These are phyloP conservation scores for Yarrowia sp. DNA, from an alignment of 805 yeast genomes.

Conservation along the genomic window DNA sequence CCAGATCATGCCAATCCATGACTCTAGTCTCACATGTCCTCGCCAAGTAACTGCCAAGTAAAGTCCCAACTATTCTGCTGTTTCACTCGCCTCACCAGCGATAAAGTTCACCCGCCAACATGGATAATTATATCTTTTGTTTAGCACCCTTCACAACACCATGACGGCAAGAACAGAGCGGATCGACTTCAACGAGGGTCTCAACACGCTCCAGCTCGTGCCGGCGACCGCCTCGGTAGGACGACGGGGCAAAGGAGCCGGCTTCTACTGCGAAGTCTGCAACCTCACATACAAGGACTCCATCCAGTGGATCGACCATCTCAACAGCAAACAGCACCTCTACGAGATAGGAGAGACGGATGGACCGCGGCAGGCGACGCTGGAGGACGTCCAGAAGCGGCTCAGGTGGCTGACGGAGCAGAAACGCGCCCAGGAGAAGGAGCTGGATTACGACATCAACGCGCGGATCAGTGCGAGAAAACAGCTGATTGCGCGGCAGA, in stretches of 20 bases:
- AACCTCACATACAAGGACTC: slow-evolving; percentile 79
- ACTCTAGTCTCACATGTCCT: too few relatives aligned
- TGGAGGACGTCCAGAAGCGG: slow-evolving; percentile 49
- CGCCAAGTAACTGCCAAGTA: too few relatives aligned
- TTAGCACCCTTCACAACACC: too few relatives aligned
- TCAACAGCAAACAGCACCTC: slow-evolving; percentile 66
- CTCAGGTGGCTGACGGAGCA: slow-evolving; percentile 42
- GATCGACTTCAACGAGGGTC: slow-evolving; percentile 36
- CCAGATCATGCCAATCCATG: too few relatives aligned
- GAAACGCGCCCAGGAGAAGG: slow-evolving; percentile 31
- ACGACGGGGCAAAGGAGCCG: slow-evolving; percentile 60
- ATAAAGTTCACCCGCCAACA: not conserved
- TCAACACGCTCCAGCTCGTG: slow-evolving; percentile 40
- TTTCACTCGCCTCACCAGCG: not conserved
- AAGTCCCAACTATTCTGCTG: not conserved
- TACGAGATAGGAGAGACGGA: slow-evolving; percentile 41
- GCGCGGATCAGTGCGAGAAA: slow-evolving; percentile 8
- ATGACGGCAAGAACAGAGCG: slow-evolving; percentile 33
- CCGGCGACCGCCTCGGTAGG: slow-evolving; percentile 41
- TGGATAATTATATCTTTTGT: not conserved
- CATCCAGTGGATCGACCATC: slow-evolving; percentile 76
- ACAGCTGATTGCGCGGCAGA: not conserved
- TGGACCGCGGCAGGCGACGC: slow-evolving; percentile 41
- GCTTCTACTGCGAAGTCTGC: slow-evolving; percentile 82
- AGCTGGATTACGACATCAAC: slow-evolving; percentile 12